Evolutionary conservation across 257 asterid genomes (phyloP), one percentile per base, ranked within the genome.

Genomic region (Avicennia marina): DNA sequence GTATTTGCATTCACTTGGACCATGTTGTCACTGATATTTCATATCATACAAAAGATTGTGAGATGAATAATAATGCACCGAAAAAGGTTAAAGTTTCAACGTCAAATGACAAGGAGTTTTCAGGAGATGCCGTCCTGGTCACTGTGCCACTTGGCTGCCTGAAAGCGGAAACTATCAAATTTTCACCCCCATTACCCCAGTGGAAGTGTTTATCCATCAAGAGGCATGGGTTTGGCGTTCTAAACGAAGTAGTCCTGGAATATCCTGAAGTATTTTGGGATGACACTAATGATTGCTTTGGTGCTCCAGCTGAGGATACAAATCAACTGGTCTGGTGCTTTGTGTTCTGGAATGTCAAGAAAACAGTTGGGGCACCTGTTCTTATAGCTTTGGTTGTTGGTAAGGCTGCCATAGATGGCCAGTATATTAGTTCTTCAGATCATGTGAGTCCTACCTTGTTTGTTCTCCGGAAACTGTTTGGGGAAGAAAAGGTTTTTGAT

Each of bases 361-460:
- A 93, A 75, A 93, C 99, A n/a, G 99, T 86, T 68, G 96, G 96
- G 33, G 97, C 99, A 24, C 99, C 99, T 65, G 97, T 93, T 62
- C 95, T 93, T 57, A 89, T 93, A 65, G 96, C 99, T 15, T 72
- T 93, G 69, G 82, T 93, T 55, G 99, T 89, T 56, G 99, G 99
- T 71, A 84, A 86, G 78, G 96, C 99, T 71, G 99, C 99, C 25
- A 71, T 80, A 62, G 89, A 84, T 68, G 96, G 95, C 36, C 98
- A 86, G 64, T 57, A 60, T 64, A 65, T 79, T 78, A 68, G 65
- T 73, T 62, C 90, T 43, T 73, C 87, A 26, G 93, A 82, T 72
- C 97, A 84, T 71, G 94, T 93, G 21, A 71, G 61, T 68, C 95
- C 86, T 75, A 95, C 98, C 25, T 40, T 93, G 67, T 57, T 73